These are phyloP conservation scores for Ogataea degrootiae DNA, from an alignment of 805 yeast species.

Conservation along the genomic window DNA sequence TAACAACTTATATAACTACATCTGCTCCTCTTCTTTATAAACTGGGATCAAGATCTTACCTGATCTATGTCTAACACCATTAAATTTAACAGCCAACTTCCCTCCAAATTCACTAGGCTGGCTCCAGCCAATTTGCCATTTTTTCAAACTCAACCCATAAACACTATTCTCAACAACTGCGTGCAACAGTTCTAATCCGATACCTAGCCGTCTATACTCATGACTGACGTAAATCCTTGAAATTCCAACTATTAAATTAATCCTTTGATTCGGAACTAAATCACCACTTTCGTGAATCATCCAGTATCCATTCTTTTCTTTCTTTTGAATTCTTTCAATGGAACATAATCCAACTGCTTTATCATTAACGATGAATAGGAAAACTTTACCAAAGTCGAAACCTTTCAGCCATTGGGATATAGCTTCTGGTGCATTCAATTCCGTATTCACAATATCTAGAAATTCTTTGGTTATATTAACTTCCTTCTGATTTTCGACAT, in stretches of 20 bases:
- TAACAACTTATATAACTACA: background rate
- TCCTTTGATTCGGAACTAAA: conserved; percentile 42
- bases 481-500: conserved; percentile 29
- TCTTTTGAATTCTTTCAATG: conserved; percentile 37
- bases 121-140: conserved; percentile 55
- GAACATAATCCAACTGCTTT: conserved; percentile 53
- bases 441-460: conserved; percentile 51
- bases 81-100: conserved; percentile 49
- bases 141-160: conserved; percentile 43
- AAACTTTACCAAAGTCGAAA: conserved; percentile 38
- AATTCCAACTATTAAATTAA: conserved; percentile 39
- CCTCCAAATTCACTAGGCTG: conserved; percentile 70
- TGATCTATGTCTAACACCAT: conserved; percentile 49
- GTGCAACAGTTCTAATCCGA: conserved; percentile 43
- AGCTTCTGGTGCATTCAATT: conserved; percentile 50
- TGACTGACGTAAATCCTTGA: conserved; percentile 45
- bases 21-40: conserved; percentile 28
- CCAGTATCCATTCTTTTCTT: conserved; percentile 45
- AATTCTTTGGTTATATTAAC: conserved; percentile 34
- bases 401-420: conserved; percentile 19
- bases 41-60: conserved; percentile 49
- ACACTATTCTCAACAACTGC: conserved; percentile 40
- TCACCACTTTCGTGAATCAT: conserved; percentile 48
- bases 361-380: conserved; percentile 40
- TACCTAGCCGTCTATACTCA: conserved; percentile 43